A percentile compares a stretch with the other conserved stretches of the same genome.
phyloP scores from a whole-genome alignment of 2,329 filamentous ascomycete species.

The Malbranchea zuffiana region DNA sequence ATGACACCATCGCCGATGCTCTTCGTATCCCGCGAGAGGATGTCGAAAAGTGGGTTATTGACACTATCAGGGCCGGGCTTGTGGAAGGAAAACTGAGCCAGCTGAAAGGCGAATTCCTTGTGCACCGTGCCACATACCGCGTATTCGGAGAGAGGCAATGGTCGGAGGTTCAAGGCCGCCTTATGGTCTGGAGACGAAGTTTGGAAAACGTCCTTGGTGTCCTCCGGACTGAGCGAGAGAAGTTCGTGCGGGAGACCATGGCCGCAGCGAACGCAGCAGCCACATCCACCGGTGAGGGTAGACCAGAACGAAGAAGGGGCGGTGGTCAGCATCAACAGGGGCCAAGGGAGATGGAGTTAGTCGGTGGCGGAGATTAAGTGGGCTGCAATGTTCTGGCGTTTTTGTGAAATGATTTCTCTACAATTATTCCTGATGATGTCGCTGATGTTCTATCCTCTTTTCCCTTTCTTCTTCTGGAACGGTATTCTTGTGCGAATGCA shows the following conservation, averaged over 20 bases:
- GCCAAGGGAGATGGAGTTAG: conserved; percentile 29
- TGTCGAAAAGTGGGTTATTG: conserved; percentile 97
- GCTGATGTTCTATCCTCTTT: conserved; percentile 9
- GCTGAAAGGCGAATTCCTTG: conserved; percentile 81
- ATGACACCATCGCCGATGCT: conserved; percentile 70
- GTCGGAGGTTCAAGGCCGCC: conserved; percentile 78
- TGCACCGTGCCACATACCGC: conserved; percentile 91
- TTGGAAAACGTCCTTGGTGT: conserved; percentile 68
- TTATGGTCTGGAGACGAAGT: conserved; percentile 84
- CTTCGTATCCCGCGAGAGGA: conserved; percentile 73
- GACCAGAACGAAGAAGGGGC: conserved; percentile 24
- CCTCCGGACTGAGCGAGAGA: conserved; percentile 68
- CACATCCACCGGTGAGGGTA: conserved; percentile 21
- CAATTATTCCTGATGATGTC: conserved; percentile 2
- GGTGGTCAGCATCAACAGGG: conserved; percentile 22
- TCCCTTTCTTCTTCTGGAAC: conserved; percentile 3
- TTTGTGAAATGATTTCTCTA: conserved; percentile 14
- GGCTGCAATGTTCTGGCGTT: conserved; percentile 5
- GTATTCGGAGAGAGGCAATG: conserved; percentile 98
- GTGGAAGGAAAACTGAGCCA: conserved; percentile 96
- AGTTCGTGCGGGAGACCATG: conserved; percentile 56
- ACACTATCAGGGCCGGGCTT: conserved; percentile 88
- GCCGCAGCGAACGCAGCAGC: conserved; percentile 50
- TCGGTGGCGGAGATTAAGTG: conserved; percentile 23
- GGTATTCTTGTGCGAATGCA: background rate